phyloP scores from a whole-genome alignment of 2,329 filamentous ascomycete genomes.

The Epicoccum nigrum region DNA sequence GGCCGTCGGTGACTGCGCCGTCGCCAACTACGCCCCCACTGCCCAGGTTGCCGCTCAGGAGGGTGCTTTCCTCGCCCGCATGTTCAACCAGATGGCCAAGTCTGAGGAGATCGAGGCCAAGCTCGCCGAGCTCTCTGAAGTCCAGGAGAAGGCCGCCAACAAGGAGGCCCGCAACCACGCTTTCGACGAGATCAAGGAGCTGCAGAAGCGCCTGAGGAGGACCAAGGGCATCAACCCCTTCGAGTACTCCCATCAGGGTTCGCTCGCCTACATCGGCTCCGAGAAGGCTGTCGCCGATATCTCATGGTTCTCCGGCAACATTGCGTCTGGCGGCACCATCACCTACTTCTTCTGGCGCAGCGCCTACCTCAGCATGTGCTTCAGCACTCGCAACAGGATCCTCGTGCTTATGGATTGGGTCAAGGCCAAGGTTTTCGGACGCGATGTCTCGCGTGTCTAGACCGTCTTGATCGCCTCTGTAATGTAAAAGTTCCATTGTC shows the following conservation, averaged over 20 bases:
- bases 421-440: conserved; percentile 95
- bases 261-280: conserved; percentile 95
- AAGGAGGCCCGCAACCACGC: conserved; percentile 63
- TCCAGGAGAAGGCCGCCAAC: conserved; percentile 70
- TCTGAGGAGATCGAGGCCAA: conserved; percentile 81
- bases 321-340: conserved; percentile 89
- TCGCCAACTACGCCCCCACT: conserved; percentile 96
- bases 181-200: conserved; percentile 78
- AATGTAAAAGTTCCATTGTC: conserved; percentile 13
- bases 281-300: conserved; percentile 98
- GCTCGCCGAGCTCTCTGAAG: conserved; percentile 70
- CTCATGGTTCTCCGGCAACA: conserved; percentile 95
- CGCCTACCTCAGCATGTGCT: conserved; percentile 99
- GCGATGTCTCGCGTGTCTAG: conserved; percentile 82
- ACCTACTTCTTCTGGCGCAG: conserved; percentile 99
- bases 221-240: conserved; percentile 97
- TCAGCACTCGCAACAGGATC: conserved; percentile 95
- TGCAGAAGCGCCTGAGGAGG: conserved; percentile 84
- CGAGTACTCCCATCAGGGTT: conserved; percentile 97
- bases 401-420: conserved; percentile 93
- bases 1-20: conserved; percentile 96
- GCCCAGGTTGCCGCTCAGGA: conserved; percentile 97
- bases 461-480: not conserved
- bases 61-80: conserved; percentile 88
- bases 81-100: conserved; percentile 99